Evolutionary conservation across 139 green algal species (phyloP).

Genomic region (Picochlorum sp.): DNA sequence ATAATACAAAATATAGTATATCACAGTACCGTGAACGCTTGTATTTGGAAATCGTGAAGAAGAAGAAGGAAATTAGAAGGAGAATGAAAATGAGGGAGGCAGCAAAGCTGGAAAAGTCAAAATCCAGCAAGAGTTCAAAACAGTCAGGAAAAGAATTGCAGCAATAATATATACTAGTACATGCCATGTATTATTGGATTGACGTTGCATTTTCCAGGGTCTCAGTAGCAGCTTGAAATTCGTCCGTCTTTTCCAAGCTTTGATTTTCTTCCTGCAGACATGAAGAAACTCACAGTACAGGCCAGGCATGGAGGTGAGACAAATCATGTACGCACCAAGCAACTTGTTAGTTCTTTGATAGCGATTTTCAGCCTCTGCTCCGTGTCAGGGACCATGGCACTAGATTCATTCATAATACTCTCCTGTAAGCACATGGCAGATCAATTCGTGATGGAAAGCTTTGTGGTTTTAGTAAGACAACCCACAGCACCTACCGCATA

Average conservation of each 20-base stretch:
- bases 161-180: no score
- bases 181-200: no score
- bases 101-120: conserved; percentile 5
- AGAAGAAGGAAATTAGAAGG: conserved; percentile 70
- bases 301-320: neutral
- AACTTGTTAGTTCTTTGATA: conserved; percentile 51
- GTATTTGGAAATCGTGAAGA: conserved; percentile 80
- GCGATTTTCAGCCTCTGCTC: conserved; percentile 61
- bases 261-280: no score
- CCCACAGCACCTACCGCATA: conserved; percentile 56
- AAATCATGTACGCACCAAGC: conserved; percentile 44
- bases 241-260: neutral
- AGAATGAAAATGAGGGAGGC: conserved; percentile 48
- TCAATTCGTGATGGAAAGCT: neutral
- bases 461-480: neutral
- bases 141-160: neutral
- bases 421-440: conserved; percentile 51
- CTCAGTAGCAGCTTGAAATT: no score
- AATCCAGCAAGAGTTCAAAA: neutral
- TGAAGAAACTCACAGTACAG: no score
- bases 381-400: conserved; percentile 82
- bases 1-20: conserved; percentile 78
- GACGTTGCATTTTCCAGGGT: no score
- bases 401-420: conserved; percentile 72
- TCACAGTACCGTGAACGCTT: conserved; percentile 71